Conservation (phyloP, 306 rosid genomes). For the Prunus davidiana region DNA sequence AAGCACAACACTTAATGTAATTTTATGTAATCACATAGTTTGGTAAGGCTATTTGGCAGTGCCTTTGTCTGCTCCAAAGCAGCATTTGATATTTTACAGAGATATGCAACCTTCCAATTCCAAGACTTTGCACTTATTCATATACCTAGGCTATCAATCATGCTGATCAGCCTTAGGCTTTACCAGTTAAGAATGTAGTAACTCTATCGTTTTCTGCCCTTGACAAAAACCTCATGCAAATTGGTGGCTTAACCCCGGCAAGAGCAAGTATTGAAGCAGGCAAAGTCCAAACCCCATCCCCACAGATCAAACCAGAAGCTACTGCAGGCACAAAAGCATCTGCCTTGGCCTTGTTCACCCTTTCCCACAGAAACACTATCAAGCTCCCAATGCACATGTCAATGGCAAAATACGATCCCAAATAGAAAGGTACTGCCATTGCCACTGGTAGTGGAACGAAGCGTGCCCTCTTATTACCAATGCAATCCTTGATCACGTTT, state of each 20-base stretch:
- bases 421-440: slow-evolving; percentile 48
- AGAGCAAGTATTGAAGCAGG: slow-evolving; percentile 44
- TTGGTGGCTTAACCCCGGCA: slow-evolving; percentile 41
- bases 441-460: slow-evolving; percentile 51
- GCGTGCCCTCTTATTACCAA: slow-evolving; percentile 28
- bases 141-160: not conserved
- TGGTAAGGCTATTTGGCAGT: not conserved
- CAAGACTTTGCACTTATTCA: not conserved
- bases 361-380: slow-evolving; percentile 40
- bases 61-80: not conserved
- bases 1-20: not conserved
- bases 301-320: slow-evolving; percentile 53
- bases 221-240: slow-evolving; percentile 52
- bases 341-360: slow-evolving; percentile 35
- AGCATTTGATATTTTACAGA: not conserved
- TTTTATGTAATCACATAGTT: not conserved
- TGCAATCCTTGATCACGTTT: slow-evolving; percentile 34
- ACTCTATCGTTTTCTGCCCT: slow-evolving; percentile 23
- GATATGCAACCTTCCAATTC: not conserved
- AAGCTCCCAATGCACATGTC: slow-evolving; percentile 45
- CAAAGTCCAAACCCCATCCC: slow-evolving; percentile 49
- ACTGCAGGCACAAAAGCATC: slow-evolving; percentile 41
- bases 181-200: slow-evolving; percentile 16
- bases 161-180: not conserved
- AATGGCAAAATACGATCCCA: slow-evolving; percentile 46